phyloP scores from a whole-genome alignment of 2,329 filamentous ascomycete genomes.

The Aspergillus caelatus region DNA sequence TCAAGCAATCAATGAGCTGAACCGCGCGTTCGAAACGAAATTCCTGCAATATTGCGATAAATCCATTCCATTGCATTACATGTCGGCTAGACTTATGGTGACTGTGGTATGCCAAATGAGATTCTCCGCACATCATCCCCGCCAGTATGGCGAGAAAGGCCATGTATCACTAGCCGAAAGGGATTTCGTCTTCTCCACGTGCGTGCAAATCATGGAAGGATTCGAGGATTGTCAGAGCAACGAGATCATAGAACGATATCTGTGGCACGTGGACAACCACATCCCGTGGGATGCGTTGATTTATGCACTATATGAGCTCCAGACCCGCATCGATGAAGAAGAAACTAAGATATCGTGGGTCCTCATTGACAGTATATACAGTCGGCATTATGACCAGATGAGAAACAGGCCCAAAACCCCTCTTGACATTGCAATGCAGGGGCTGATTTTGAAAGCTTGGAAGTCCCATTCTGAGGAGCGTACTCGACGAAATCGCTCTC shows the following conservation, averaged over 20 bases:
- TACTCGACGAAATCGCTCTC: constrained; percentile 15
- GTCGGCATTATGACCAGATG: constrained; percentile 38
- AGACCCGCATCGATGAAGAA: constrained; percentile 38
- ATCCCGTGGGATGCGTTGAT: constrained; percentile 58
- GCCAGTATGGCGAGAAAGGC: constrained; percentile 30
- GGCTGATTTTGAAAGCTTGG: constrained; percentile 32
- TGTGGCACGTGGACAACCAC: constrained; percentile 51
- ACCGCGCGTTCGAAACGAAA: constrained; percentile 38
- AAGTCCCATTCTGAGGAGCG: constrained; percentile 27
- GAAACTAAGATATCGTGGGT: constrained; percentile 48
- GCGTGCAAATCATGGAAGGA: constrained; percentile 37
- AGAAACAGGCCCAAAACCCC: constrained; percentile 18
- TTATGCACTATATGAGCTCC: constrained; percentile 51
- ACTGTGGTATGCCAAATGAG: constrained; percentile 48
- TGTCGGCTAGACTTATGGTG: constrained; percentile 49
- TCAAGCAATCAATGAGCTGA: constrained; percentile 37
- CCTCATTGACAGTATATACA: constrained; percentile 47
- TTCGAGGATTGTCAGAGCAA: constrained; percentile 33
- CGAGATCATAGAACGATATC: constrained; percentile 42
- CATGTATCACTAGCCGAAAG: constrained; percentile 24
- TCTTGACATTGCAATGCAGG: constrained; percentile 28
- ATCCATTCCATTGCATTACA: constrained; percentile 48
- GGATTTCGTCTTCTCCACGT: constrained; percentile 35
- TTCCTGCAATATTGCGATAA: constrained; percentile 42
- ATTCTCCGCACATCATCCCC: constrained; percentile 50